Base-by-base conservation (phyloP, 805 yeast genomes). In the Teunomyces funiuensis region DNA sequence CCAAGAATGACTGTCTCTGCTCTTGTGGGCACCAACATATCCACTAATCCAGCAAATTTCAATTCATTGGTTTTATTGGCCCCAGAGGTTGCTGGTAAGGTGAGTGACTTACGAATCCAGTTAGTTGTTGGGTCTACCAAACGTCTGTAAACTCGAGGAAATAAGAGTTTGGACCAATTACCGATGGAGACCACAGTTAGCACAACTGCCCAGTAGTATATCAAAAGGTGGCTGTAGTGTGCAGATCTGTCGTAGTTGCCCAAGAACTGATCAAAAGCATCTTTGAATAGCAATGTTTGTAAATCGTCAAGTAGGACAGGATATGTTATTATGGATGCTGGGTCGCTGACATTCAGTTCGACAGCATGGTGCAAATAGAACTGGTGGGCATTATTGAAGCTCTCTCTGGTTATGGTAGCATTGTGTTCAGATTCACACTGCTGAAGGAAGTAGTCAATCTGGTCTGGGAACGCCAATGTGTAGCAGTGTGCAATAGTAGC, bases 201-300 rank as follows among this genome's bases (percentile, higher is more conserved):
- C 2, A 65, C 59, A 0, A 47, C 43, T 2, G 50, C 42, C 75
- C 75, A 70, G 44, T 55, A 70, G 3, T 51, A 19, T 1, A 59
- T 53, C 30, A 67, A 34, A 34, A 51, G 52, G 20, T 54, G 57
- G 14, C 73, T 63, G 47, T 44, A 46, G 11, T 39, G 43, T 20
- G 76, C 65, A 2, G 82, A 74, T 16, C 61, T 60, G 40, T 66
- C 69, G 42, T 65, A 67, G 52, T 68, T 69, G 7, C 73, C 73
- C 33, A 69, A 52, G 43, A 63, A 69, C 37, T 62, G 69, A 33
- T 61, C 66, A 44, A 64, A 68, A 2, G 69, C 50, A 9, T 46
- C 52, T 26, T 53, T 51, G 44, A 53, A 61, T 2, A 51, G 20
- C 3, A 31, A 5, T 8, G 58, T 53, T 7, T 38, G 36, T 2